Base-by-base conservation (phyloP, 371 early-diverging fungal species). In the Rhizomucor pusillus region DNA sequence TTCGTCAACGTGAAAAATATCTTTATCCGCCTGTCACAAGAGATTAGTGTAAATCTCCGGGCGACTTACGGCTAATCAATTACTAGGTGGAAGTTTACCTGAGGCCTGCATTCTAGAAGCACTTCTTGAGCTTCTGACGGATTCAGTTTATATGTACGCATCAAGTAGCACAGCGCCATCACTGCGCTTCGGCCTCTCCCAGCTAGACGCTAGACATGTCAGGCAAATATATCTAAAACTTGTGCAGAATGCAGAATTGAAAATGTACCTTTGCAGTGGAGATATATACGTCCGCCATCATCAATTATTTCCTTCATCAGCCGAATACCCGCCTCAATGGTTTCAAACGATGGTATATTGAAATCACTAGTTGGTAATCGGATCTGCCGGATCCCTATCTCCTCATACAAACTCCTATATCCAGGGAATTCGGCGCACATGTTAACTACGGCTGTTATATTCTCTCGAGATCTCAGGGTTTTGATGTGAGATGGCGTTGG, bases 371-470 rank as follows among this genome's bases (percentile, higher is more conserved):
- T 73, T 9, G 62, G 60, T n/a, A 77, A 25, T 45, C 71, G 37
- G 9, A 72, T 60, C 59, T 77, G 77, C 19, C 43, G 35, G 5
- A 77, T 65, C 13, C 50, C 41, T 20, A 68, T 41, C 3, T 69
- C 67, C 20, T 54, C 33, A 43, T 73, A 77, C 0, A 77, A 53
- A 23, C 51, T 49, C 7, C 59, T 54, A 52, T 73, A 73, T 13
- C 77, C 77, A 34, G 73, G 73, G 46, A 77, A 77, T 37, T 77
- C 77, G 11, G 64, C 58, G 49, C 77, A 77, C 35, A 77, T 19
- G 50, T 77, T 77, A 20, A 77, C 56, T 9, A 77, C 48, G 6
- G 62, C 60, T 36, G 50, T 22, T 1, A 77, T 57, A 29, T 60
- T 53, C 23, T 71, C 63, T n/a, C 54, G 52, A 19, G 58, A 24